A percentile compares a stretch with the other conserved stretches of the same genome.
Evolutionary conservation across 2,329 filamentous ascomycete species (phyloP).

Genomic region (Juglanconis juglandina): DNA sequence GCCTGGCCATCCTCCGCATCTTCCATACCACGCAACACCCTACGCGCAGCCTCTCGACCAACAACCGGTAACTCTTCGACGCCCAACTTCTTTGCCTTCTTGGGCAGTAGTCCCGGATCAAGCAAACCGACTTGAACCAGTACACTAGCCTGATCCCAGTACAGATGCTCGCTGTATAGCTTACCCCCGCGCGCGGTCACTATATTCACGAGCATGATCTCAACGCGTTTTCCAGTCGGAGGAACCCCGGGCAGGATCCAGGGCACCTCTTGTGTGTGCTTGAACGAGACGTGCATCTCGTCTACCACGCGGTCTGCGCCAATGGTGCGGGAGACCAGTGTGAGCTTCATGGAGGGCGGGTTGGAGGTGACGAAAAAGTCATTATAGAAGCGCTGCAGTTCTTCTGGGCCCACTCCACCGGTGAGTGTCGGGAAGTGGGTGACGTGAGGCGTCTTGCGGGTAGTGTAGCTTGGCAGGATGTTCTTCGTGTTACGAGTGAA

Average conservation of each 20-base stretch:
- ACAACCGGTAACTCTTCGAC: slow-evolving; percentile 37
- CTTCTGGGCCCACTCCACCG: slow-evolving; percentile 59
- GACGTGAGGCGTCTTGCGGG: slow-evolving; percentile 63
- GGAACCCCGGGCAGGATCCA: slow-evolving; percentile 61
- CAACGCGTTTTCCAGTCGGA: slow-evolving; percentile 48
- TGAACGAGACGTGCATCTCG: slow-evolving; percentile 58
- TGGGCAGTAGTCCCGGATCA: slow-evolving; percentile 35
- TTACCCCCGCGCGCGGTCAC: slow-evolving; percentile 58
- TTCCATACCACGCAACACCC: slow-evolving; percentile 32
- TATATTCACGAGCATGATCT: slow-evolving; percentile 56
- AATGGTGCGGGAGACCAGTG: slow-evolving; percentile 62
- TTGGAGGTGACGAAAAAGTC: slow-evolving; percentile 63
- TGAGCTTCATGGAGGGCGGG: slow-evolving; percentile 55
- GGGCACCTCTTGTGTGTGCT: slow-evolving; percentile 53
- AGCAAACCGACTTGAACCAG: slow-evolving; percentile 58
- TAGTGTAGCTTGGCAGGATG: slow-evolving; percentile 58
- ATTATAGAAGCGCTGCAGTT: slow-evolving; percentile 61
- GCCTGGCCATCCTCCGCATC: slow-evolving; percentile 39
- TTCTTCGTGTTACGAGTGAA: slow-evolving; percentile 53
- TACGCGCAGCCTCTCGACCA: slow-evolving; percentile 36
- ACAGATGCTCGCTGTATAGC: slow-evolving; percentile 60
- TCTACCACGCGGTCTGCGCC: slow-evolving; percentile 63
- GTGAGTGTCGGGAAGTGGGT: slow-evolving; percentile 65
- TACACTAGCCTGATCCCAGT: slow-evolving; percentile 62
- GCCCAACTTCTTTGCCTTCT: slow-evolving; percentile 31